Evolutionary conservation across 1,284 basidiomycete species (phyloP), one percentile per base, ranked within the genome.

Genomic region (Laetiporus sulphureus): DNA sequence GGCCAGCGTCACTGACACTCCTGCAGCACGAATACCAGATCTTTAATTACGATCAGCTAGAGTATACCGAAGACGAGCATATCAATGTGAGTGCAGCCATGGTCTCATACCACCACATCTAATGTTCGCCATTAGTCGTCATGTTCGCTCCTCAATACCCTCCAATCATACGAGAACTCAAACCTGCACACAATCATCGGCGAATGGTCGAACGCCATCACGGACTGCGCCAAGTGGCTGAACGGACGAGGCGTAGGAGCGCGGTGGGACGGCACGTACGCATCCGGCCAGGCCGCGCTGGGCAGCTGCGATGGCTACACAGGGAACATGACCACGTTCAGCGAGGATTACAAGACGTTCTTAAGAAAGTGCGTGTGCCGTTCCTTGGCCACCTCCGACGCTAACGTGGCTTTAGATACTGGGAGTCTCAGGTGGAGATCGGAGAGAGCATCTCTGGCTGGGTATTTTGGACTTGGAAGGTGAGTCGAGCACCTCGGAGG

Each of bases 391-490:
- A 13, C 3, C 3, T 10, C 24, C 13, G 11, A n/a, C 35, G 15
- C 11, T 21, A 29, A 38, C 45, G 8, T 38, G 20, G 20, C n/a
- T 31, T 24, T 39, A 82, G 77, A 53, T 84, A 86, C 62, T 93
- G 79, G 73, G 88, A 91, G 59, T 80, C 79, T 2, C 90, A 93
- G 60, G 71, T 77, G 23, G 69, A 74, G 36, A 68, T 80, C 39
- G 79, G 77, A 4, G 82, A 84, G 61, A 66, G 62, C 15, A 67
- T 78, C 6, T 73, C 77, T 39, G 86, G 87, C n/a, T 90, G 85
- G 85, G 68, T 85, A n/a, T 84, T 73, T 58, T 89, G 86, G 86
- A 77, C 84, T 10, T 89, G 85, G 84, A 87, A 87, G 74, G 82
- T 77, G 36, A 25, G 67, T 52, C 5, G 15, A 24, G n/a, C n/a